Percentiles rank a stretch among this genome's conserved stretches.
These are phyloP conservation scores for Lentinula boryana DNA, from an alignment of 768 basidiomycete species.

Conservation along the genomic window DNA sequence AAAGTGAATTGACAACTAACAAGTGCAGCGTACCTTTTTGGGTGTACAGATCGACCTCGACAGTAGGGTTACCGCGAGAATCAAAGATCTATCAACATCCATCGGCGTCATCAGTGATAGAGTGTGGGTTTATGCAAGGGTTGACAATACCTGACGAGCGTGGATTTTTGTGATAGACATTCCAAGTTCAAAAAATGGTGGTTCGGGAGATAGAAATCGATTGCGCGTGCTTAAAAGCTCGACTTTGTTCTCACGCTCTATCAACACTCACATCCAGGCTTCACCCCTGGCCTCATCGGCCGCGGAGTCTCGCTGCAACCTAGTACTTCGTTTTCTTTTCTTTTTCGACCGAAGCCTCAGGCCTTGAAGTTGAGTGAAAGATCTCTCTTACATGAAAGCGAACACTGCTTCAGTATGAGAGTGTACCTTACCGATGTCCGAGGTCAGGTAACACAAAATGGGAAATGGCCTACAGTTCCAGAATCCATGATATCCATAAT, in stretches of 20 bases:
- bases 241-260: not conserved
- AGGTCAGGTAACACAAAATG: too few species aligned
- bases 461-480: too few species aligned
- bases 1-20: slow-evolving; percentile 5
- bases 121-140: not conserved
- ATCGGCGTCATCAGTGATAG: slow-evolving; percentile 1
- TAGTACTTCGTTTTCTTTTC: not conserved
- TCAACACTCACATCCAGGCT: not conserved
- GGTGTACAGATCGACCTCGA: slow-evolving; percentile 89
- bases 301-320: not conserved
- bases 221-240: not conserved
- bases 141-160: slow-evolving; percentile 75
- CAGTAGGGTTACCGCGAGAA: slow-evolving; percentile 97
- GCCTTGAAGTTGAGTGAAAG: not conserved
- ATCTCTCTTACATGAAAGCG: not conserved
- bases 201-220: slow-evolving; percentile 16
- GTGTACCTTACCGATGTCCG: not conserved
- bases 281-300: not conserved
- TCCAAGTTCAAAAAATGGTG: slow-evolving; percentile 8
- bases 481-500: too few species aligned
- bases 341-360: not conserved
- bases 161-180: slow-evolving; percentile 92
- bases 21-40: slow-evolving; percentile 56
- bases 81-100: slow-evolving; percentile 79
- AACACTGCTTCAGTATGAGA: not conserved